A percentile compares a stretch with the other conserved stretches of the same genome.
These are phyloP conservation scores for Sarcodon sp. DNA, from an alignment of 768 basidiomycete species.

Conservation along the genomic window DNA sequence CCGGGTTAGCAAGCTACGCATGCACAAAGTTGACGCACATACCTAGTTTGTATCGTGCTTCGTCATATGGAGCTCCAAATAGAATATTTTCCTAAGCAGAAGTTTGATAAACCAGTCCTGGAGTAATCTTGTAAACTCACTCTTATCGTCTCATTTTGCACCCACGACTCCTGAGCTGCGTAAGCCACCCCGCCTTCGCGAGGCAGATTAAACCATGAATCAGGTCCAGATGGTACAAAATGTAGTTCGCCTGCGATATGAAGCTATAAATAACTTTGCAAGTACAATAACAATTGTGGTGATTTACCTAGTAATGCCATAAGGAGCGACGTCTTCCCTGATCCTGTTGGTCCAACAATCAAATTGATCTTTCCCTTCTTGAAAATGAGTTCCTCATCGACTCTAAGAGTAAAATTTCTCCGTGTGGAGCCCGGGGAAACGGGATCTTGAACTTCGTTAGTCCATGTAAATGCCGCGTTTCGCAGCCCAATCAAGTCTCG, in stretches of 20 bases:
- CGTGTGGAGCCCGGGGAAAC: conserved; percentile 23
- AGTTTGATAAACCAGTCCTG: not conserved
- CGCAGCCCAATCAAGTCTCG: conserved; percentile 33
- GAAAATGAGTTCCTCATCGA: conserved; percentile 45
- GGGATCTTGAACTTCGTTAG: conserved; percentile 20
- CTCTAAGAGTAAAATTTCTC: conserved; percentile 34
- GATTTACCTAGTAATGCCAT: conserved; percentile 42
- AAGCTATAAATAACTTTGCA: not conserved
- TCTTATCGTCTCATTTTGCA: conserved; percentile 66
- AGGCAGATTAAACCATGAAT: conserved; percentile 62
- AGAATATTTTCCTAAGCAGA: conserved; percentile 31
- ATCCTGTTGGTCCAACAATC: conserved; percentile 43
- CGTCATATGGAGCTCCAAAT: conserved; percentile 33
- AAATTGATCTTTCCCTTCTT: conserved; percentile 38
- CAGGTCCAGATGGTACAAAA: conserved; percentile 33
- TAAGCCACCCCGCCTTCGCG: conserved; percentile 60
- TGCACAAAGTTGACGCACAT: not conserved
- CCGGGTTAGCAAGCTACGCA: not conserved
- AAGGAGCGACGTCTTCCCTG: conserved; percentile 51
- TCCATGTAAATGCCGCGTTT: conserved; percentile 47
- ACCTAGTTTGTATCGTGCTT: conserved; percentile 28
- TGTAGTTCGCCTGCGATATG: conserved; percentile 45
- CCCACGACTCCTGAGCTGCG: conserved; percentile 79
- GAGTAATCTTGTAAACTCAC: conserved; percentile 16
- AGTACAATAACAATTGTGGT: not conserved